phyloP scores from a whole-genome alignment of 2,329 filamentous ascomycete species.

The Scortechinia acanthostroma region DNA sequence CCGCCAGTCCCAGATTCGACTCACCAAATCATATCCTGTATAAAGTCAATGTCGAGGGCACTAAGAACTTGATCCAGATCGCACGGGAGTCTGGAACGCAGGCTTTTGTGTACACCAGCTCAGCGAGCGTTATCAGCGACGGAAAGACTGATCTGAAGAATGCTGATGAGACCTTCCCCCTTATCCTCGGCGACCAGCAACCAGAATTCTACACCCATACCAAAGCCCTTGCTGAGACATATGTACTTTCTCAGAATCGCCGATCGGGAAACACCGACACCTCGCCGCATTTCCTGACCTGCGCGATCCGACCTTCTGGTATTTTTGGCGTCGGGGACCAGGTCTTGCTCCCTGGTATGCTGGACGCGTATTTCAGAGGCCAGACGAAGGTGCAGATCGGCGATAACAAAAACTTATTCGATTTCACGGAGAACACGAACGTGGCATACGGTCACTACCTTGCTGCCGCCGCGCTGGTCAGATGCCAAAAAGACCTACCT shows the following conservation, averaged over 20 bases:
- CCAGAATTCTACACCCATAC: conserved; percentile 83
- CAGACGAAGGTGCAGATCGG: not conserved
- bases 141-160: conserved; percentile 29
- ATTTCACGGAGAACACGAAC: not conserved
- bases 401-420: not conserved
- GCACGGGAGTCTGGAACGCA: conserved; percentile 66
- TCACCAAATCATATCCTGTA: conserved; percentile 54
- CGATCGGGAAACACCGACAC: not conserved
- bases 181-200: conserved; percentile 65
- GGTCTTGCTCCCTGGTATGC: not conserved
- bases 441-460: not conserved
- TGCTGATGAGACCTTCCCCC: conserved; percentile 42
- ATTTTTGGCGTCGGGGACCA: conserved; percentile 71
- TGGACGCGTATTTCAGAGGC: not conserved
- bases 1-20: conserved; percentile 63
- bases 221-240: too few species aligned
- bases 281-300: not conserved
- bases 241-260: too few species aligned
- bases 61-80: conserved; percentile 68
- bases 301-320: conserved; percentile 68
- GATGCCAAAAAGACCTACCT: too few species aligned
- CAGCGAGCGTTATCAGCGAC: not conserved
- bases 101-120: conserved; percentile 85
- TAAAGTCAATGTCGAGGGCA: conserved; percentile 84
- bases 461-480: not conserved